phyloP scores from a whole-genome alignment of 176 grass and related monocot species.

The Avena eriantha region DNA sequence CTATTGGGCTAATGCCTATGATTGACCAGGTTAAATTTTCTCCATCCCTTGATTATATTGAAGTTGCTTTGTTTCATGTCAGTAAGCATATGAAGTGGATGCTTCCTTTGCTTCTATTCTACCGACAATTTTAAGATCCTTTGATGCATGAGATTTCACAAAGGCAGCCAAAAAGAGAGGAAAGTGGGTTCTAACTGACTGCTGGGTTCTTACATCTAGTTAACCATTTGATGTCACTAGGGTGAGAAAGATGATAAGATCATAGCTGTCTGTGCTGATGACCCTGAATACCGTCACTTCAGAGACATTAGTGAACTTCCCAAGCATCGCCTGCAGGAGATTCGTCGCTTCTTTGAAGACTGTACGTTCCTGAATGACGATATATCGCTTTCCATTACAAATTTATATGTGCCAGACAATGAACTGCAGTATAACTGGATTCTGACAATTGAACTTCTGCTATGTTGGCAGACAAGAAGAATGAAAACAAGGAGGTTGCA shows the following conservation, averaged over 20 bases:
- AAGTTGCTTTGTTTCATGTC: slow-evolving; percentile 39
- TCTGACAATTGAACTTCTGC: slow-evolving; percentile 9
- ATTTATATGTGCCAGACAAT: slow-evolving; percentile 33
- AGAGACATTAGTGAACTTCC: slow-evolving; percentile 93
- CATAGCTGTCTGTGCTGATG: slow-evolving; percentile 99
- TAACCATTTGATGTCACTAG: slow-evolving; percentile 47
- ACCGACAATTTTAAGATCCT: slow-evolving; percentile 25
- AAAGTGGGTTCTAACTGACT: slow-evolving; percentile 2
- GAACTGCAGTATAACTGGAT: background rate
- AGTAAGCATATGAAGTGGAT: background rate
- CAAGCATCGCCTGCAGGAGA: slow-evolving; percentile 89
- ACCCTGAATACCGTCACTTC: slow-evolving; percentile 91
- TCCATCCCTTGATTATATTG: slow-evolving; percentile 13
- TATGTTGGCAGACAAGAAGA: slow-evolving; percentile 81
- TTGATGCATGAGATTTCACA: background rate
- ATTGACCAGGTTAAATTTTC: slow-evolving; percentile 85
- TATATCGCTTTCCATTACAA: slow-evolving; percentile 22
- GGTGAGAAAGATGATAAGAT: slow-evolving; percentile 99
- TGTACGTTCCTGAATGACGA: slow-evolving; percentile 56
- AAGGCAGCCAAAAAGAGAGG: background rate
- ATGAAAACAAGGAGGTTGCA: slow-evolving; percentile 97
- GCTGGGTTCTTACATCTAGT: slow-evolving; percentile 40
- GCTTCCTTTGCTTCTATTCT: slow-evolving; percentile 13
- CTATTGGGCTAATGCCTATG: slow-evolving; percentile 99
- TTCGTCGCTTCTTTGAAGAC: slow-evolving; percentile 98